A percentile compares a stretch with the other conserved stretches of the same genome.
phyloP scores from a whole-genome alignment of 139 green algal genomes.

The Mesostigma viride region DNA sequence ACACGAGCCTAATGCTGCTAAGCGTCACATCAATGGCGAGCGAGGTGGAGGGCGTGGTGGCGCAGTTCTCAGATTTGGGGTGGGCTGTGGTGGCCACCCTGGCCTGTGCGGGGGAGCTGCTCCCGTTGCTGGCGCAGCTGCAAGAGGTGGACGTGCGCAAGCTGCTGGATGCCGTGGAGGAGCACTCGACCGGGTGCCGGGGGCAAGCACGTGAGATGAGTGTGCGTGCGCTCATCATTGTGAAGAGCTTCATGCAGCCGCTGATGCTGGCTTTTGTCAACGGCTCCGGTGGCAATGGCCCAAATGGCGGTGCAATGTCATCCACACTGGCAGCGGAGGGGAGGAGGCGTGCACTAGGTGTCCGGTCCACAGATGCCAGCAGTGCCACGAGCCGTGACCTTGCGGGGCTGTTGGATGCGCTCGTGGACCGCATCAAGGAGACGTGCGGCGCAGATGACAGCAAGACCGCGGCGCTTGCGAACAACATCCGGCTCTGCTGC shows the following conservation, averaged over 20 bases:
- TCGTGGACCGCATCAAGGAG: too few species aligned
- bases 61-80: too few species aligned
- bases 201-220: neutral
- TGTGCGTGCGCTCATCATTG: too few species aligned
- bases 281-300: neutral
- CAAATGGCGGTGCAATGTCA: neutral
- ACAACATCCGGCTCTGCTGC: too few species aligned
- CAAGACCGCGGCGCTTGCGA: too few species aligned
- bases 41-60: too few species aligned
- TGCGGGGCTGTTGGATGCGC: too few species aligned
- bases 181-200: conserved; percentile 12
- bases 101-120: neutral
- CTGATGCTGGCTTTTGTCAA: neutral
- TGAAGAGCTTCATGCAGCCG: conserved; percentile 6
- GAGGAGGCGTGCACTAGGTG: neutral
- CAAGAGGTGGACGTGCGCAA: neutral
- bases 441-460: too few species aligned
- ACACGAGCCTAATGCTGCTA: too few species aligned
- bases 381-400: too few species aligned
- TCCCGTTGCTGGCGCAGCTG: conserved; percentile 1
- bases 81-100: neutral
- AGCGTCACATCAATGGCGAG: too few species aligned
- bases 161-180: conserved; percentile 18
- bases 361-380: neutral
- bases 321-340: neutral